Evolutionary conservation across 352 stramenopile species (phyloP).

Genomic region (Pythium sukuiense): DNA sequence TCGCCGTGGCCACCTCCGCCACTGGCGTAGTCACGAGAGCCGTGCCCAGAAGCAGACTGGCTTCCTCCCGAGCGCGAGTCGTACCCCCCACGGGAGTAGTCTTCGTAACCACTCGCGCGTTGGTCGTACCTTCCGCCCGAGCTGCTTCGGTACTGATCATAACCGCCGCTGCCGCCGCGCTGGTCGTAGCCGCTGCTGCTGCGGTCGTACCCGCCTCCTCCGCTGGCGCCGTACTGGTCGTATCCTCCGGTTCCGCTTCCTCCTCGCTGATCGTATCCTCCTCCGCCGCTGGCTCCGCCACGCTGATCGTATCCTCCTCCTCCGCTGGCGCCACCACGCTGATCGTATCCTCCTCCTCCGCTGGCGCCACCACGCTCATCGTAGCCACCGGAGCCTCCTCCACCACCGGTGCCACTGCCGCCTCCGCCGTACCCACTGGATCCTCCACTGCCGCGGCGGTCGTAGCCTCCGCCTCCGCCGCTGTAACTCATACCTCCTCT

Average conservation of each 20-base stretch:
- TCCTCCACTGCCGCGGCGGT: constrained; percentile 25
- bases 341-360: constrained; percentile 39
- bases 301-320: constrained; percentile 23
- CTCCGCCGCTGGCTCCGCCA: constrained; percentile 10
- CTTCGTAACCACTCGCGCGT: constrained; percentile 16
- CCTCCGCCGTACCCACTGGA: constrained; percentile 10
- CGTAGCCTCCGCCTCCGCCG: constrained; percentile 34
- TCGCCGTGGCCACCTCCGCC: constrained; percentile 24
- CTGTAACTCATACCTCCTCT: constrained; percentile 48
- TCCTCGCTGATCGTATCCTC: constrained; percentile 24
- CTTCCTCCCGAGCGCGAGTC: constrained; percentile 27
- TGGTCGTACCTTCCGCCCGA: constrained; percentile 19
- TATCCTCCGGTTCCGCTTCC: constrained; percentile 27
- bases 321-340: constrained; percentile 20
- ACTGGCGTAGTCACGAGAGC: constrained; percentile 25
- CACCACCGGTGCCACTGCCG: constrained; percentile 11
- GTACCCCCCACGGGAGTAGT: constrained; percentile 31
- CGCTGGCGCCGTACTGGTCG: constrained; percentile 22
- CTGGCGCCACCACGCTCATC: constrained; percentile 26
- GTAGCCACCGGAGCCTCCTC: constrained; percentile 28
- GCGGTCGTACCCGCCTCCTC: constrained; percentile 27
- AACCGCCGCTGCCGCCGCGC: constrained; percentile 19
- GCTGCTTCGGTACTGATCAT: constrained; percentile 26
- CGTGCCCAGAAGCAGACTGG: constrained; percentile 27
- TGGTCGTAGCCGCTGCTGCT: constrained; percentile 31